phyloP scores from a whole-genome alignment of 345 rosid genomes.

The Cardiospermum halicacabum region DNA sequence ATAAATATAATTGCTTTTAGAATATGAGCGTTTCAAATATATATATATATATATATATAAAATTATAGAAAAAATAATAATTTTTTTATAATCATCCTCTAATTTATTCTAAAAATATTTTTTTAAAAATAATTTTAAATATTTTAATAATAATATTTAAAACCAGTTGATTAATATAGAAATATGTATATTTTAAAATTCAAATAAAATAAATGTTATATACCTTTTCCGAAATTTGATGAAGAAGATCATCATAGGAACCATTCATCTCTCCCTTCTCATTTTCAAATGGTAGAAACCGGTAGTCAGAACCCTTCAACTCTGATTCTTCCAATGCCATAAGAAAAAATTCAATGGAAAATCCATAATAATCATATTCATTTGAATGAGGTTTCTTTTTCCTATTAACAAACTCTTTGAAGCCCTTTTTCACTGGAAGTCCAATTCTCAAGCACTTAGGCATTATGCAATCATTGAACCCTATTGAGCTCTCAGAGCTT shows the following conservation, averaged over 20 bases:
- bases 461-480: conserved; percentile 24
- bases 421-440: conserved; percentile 29
- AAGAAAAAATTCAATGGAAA: conserved; percentile 32
- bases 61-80: too few species aligned
- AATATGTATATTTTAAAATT: too few species aligned
- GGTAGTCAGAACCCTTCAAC: conserved; percentile 2
- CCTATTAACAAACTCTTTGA: conserved; percentile 27
- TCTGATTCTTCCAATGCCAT: conserved; percentile 25
- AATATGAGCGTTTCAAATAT: too few species aligned
- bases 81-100: too few species aligned
- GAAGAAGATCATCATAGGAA: conserved; percentile 24
- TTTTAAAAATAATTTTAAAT: too few species aligned
- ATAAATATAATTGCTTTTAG: too few species aligned
- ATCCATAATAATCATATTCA: conserved; percentile 13
- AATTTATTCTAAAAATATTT: too few species aligned
- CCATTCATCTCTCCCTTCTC: conserved; percentile 10
- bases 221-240: conserved; percentile 16
- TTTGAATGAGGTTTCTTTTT: conserved; percentile 2
- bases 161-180: too few species aligned
- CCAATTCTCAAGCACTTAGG: conserved; percentile 22
- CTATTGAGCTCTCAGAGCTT: conserved; percentile 17
- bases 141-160: too few species aligned
- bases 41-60: too few species aligned
- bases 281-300: conserved; percentile 16
- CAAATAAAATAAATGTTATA: too few species aligned